These are phyloP conservation scores for Eurotiales sp. DNA, from an alignment of 2,329 filamentous ascomycete genomes.

Conservation along the genomic window DNA sequence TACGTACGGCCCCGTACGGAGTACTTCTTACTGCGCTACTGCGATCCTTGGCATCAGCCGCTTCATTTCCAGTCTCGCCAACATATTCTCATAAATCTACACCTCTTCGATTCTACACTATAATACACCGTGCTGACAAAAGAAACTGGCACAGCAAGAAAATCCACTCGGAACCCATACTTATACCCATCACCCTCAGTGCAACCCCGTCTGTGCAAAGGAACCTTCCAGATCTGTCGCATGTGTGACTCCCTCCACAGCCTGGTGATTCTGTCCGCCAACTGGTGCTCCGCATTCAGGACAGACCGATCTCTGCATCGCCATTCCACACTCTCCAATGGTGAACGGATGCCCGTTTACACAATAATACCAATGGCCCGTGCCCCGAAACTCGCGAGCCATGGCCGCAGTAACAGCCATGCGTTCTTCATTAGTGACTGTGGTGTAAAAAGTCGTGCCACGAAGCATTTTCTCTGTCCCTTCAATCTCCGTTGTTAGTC, in stretches of 20 bases:
- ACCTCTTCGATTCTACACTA: too few species aligned
- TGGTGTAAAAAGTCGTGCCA: constrained; percentile 46
- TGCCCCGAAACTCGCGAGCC: constrained; percentile 48
- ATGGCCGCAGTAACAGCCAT: constrained; percentile 51
- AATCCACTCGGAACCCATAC: too few species aligned
- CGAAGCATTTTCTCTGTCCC: constrained; percentile 46
- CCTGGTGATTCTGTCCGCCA: constrained; percentile 21
- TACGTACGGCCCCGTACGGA: too few species aligned
- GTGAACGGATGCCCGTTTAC: constrained; percentile 25
- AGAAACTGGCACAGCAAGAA: too few species aligned
- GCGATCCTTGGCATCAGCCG: too few species aligned
- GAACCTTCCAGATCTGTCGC: constrained; percentile 5
- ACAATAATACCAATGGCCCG: constrained; percentile 49
- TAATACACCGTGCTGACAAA: too few species aligned
- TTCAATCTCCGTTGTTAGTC: constrained; percentile 46
- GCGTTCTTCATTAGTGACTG: constrained; percentile 52
- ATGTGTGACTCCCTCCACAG: constrained; percentile 10
- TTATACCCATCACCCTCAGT: too few species aligned
- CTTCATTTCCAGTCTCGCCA: too few species aligned
- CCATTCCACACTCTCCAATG: constrained; percentile 29
- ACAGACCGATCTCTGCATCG: constrained; percentile 26
- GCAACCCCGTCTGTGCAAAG: not conserved
- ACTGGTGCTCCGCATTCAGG: constrained; percentile 25
- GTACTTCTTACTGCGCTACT: too few species aligned
- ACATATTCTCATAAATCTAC: too few species aligned